Conservation (phyloP, 345 rosid species). For the Triadica sebifera region DNA sequence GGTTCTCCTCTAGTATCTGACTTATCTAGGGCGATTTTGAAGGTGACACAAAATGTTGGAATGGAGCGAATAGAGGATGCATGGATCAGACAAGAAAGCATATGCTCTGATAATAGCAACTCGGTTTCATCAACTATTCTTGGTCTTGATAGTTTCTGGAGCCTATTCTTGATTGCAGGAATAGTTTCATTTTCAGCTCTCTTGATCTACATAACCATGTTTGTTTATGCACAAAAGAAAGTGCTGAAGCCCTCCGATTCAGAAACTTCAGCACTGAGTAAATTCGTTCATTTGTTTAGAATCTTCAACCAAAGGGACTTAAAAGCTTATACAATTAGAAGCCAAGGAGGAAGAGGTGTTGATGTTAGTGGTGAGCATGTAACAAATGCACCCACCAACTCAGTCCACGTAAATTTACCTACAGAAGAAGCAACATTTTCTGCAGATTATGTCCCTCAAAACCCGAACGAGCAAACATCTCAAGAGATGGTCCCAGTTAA, state of each 20-base stretch:
- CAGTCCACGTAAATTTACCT: neutral
- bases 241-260: neutral
- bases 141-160: constrained; percentile 6
- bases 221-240: constrained; percentile 11
- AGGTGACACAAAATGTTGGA: neutral
- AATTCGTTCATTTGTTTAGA: constrained; percentile 1
- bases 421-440: neutral
- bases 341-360: no score
- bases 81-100: neutral
- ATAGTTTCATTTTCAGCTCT: constrained; percentile 6
- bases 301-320: constrained; percentile 15
- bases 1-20: constrained; percentile 17
- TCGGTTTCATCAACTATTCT: neutral
- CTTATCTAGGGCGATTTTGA: constrained; percentile 15
- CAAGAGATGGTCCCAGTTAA: no score
- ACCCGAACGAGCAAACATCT: no score
- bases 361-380: neutral
- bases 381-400: constrained; percentile 2
- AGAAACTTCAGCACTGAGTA: neutral
- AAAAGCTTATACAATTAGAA: neutral
- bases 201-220: neutral
- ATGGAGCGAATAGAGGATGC: neutral
- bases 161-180: constrained; percentile 23
- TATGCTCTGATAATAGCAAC: neutral
- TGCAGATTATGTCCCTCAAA: neutral